These are phyloP conservation scores for Ophiosphaerella herpotricha DNA, from an alignment of 2,329 filamentous ascomycete genomes.

Conservation along the genomic window DNA sequence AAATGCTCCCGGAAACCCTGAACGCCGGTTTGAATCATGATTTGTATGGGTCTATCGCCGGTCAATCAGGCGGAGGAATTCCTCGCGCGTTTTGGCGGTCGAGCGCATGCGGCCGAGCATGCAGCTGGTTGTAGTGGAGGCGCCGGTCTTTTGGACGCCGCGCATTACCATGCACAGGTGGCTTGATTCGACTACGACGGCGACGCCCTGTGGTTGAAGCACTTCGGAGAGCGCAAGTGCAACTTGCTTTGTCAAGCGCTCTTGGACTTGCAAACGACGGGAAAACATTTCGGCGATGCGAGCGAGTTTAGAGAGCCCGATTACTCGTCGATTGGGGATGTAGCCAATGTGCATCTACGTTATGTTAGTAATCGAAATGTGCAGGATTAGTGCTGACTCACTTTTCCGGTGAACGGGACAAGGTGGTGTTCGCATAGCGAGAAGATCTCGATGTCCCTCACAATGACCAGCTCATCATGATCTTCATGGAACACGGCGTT, in stretches of 20 bases:
- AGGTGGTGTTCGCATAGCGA: slow-evolving; percentile 96
- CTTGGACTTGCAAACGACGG: slow-evolving; percentile 90
- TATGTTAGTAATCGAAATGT: slow-evolving; percentile 10
- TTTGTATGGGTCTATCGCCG: slow-evolving; percentile 21
- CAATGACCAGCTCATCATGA: slow-evolving; percentile 95
- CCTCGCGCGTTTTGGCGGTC: slow-evolving; percentile 90
- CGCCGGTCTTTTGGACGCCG: slow-evolving; percentile 89
- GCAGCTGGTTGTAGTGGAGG: slow-evolving; percentile 91
- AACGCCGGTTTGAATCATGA: slow-evolving; percentile 1
- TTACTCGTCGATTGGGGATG: slow-evolving; percentile 87
- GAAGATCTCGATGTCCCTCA: slow-evolving; percentile 96
- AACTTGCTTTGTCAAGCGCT: slow-evolving; percentile 93
- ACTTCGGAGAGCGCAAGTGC: slow-evolving; percentile 92
- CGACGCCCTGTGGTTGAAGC: slow-evolving; percentile 89
- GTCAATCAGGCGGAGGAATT: slow-evolving; percentile 78
- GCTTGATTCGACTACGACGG: slow-evolving; percentile 95
- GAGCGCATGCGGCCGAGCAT: slow-evolving; percentile 96
- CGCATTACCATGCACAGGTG: slow-evolving; percentile 99
- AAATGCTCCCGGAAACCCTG: background rate
- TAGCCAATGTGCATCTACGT: slow-evolving; percentile 96
- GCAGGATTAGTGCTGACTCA: slow-evolving; percentile 44
- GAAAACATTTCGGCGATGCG: slow-evolving; percentile 97
- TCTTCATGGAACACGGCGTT: slow-evolving; percentile 94
- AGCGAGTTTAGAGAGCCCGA: slow-evolving; percentile 93
- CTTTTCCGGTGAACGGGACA: slow-evolving; percentile 94